These are phyloP conservation scores for Trichosanthes truncata DNA, from an alignment of 306 rosid genomes.

Conservation along the genomic window DNA sequence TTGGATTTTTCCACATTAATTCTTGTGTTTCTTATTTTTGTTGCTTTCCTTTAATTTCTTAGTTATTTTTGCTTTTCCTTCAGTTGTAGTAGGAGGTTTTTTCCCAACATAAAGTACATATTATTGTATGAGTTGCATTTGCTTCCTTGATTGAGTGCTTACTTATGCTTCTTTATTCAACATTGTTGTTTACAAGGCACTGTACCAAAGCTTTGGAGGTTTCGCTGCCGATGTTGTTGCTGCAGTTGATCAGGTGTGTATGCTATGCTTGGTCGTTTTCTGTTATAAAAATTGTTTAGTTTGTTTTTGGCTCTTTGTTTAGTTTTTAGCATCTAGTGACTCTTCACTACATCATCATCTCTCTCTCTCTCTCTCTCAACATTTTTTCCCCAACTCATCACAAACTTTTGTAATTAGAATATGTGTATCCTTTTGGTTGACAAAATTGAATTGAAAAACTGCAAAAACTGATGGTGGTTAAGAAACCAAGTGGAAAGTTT, in stretches of 20 bases:
- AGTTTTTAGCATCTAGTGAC: neutral
- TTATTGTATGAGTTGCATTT: neutral
- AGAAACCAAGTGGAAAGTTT: neutral
- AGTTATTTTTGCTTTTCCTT: too few species aligned
- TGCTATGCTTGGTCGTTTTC: slow-evolving; percentile 5
- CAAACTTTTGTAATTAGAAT: neutral
- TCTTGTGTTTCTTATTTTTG: too few species aligned
- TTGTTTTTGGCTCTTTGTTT: neutral
- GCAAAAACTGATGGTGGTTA: neutral
- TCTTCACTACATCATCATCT: neutral
- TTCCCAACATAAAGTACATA: neutral
- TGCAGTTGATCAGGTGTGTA: slow-evolving; percentile 85
- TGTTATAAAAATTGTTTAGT: neutral
- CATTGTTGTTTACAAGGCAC: slow-evolving; percentile 89
- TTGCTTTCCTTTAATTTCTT: too few species aligned
- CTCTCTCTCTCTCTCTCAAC: neutral
- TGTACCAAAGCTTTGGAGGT: slow-evolving; percentile 96
- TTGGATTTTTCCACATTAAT: too few species aligned
- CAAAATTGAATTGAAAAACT: too few species aligned
- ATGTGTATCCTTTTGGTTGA: too few species aligned
- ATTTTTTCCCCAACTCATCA: too few species aligned
- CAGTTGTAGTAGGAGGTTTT: too few species aligned
- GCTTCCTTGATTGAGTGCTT: slow-evolving; percentile 11
- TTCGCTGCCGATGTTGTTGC: slow-evolving; percentile 99
- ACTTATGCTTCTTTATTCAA: slow-evolving; percentile 35